Evolutionary conservation across 176 grass and related monocot species (phyloP).

Genomic region (Carex littledalei): DNA sequence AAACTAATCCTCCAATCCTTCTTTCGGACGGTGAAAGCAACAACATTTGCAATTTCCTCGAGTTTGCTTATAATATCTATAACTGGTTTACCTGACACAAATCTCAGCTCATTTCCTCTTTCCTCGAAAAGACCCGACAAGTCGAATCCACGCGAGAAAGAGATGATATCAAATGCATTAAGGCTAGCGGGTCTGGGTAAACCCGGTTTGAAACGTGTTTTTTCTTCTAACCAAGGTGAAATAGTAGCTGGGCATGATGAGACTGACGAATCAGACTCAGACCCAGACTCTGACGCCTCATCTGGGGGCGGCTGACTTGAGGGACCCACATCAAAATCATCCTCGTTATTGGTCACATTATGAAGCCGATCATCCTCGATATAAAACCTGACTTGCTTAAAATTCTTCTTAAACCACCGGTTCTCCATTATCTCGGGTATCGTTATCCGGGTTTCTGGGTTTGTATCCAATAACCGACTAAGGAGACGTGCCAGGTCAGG

Average conservation of each 20-base stretch:
- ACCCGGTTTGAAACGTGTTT: constrained; percentile 16
- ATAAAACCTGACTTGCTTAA: constrained; percentile 74
- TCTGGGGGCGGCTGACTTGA: constrained; percentile 18
- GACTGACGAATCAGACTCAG: constrained; percentile 86
- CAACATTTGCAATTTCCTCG: constrained; percentile 84
- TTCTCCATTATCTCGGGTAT: constrained; percentile 78
- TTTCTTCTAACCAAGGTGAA: constrained; percentile 42
- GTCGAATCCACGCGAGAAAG: constrained; percentile 76
- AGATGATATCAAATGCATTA: constrained; percentile 96
- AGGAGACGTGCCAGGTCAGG: constrained; percentile 51
- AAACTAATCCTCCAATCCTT: constrained; percentile 85
- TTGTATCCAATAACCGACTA: constrained; percentile 61
- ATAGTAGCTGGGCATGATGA: constrained; percentile 69
- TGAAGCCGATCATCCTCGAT: constrained; percentile 80
- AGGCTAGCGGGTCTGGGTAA: constrained; percentile 70
- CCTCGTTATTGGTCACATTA: constrained; percentile 37
- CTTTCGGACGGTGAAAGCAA: constrained; percentile 60
- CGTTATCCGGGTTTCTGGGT: constrained; percentile 71
- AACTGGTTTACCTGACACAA: constrained; percentile 61
- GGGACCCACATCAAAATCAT: constrained; percentile 10
- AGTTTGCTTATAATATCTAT: constrained; percentile 63
- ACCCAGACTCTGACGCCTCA: constrained; percentile 62
- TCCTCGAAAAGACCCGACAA: constrained; percentile 94
- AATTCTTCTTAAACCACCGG: constrained; percentile 92
- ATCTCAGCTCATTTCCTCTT: constrained; percentile 65